Evolutionary conservation across 352 stramenopile genomes (phyloP).

Genomic region (Phytophthora sp.): DNA sequence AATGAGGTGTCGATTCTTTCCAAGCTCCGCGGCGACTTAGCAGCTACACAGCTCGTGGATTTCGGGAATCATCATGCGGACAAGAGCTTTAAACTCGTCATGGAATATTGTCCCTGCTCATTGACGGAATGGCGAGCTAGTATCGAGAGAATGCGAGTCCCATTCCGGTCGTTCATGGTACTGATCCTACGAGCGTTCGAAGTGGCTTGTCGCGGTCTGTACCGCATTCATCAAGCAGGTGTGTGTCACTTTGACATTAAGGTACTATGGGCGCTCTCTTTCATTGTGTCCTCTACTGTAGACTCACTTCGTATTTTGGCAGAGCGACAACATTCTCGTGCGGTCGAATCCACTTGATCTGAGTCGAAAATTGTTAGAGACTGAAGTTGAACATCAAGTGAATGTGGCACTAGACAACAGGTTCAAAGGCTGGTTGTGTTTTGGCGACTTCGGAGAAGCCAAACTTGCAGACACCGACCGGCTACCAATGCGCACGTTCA

Average conservation of each 20-base stretch:
- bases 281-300: neutral
- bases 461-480: constrained; percentile 34
- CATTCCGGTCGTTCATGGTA: constrained; percentile 52
- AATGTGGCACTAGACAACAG: constrained; percentile 4
- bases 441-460: constrained; percentile 80
- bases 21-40: constrained; percentile 48
- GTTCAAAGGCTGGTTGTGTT: constrained; percentile 47
- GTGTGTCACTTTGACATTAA: constrained; percentile 81
- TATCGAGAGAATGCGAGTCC: constrained; percentile 13
- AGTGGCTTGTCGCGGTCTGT: constrained; percentile 41
- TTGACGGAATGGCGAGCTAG: constrained; percentile 47
- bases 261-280: constrained; percentile 14
- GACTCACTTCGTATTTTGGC: neutral
- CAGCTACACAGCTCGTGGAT: constrained; percentile 64
- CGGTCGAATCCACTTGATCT: constrained; percentile 41
- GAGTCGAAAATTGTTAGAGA: constrained; percentile 41
- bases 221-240: constrained; percentile 45
- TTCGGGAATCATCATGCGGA: constrained; percentile 53
- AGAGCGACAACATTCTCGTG: constrained; percentile 75
- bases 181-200: constrained; percentile 55
- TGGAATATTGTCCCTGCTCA: constrained; percentile 65
- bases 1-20: constrained; percentile 64
- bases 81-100: constrained; percentile 57
- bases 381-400: too few relatives aligned
- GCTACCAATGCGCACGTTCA: constrained; percentile 25